Evolutionary conservation across 2,329 filamentous ascomycete genomes (phyloP).

Genomic region (Alternaria triticina): DNA sequence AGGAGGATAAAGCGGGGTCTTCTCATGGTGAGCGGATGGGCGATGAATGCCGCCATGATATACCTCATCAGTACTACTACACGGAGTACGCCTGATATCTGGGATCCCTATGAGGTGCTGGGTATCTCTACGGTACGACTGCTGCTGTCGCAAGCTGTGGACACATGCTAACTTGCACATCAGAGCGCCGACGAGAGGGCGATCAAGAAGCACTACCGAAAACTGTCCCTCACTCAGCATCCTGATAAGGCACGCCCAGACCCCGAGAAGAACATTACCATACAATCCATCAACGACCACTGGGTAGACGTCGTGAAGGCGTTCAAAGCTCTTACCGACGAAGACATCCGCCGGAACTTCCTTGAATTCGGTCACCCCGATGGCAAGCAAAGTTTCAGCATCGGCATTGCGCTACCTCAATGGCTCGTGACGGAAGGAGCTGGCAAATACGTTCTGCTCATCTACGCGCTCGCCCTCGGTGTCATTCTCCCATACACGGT

Average conservation of each 20-base stretch:
- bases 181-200: constrained; percentile 83
- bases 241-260: constrained; percentile 92
- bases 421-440: constrained; percentile 92
- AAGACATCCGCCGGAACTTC: constrained; percentile 96
- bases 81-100: constrained; percentile 75
- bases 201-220: constrained; percentile 91
- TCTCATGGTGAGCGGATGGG: constrained; percentile 78
- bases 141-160: background rate
- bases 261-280: constrained; percentile 83
- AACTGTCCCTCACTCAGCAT: constrained; percentile 83
- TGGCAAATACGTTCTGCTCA: constrained; percentile 90
- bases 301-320: constrained; percentile 98
- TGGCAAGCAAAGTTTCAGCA: constrained; percentile 97
- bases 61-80: constrained; percentile 87
- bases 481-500: constrained; percentile 91
- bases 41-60: constrained; percentile 84
- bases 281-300: constrained; percentile 80
- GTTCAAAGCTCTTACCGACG: constrained; percentile 96
- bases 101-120: constrained; percentile 96
- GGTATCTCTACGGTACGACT: constrained; percentile 76
- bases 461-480: constrained; percentile 87
- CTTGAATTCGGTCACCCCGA: constrained; percentile 95
- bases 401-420: constrained; percentile 93
- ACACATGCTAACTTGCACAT: constrained; percentile 26
- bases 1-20: constrained; percentile 84